A percentile compares a stretch with the other conserved stretches of the same genome.
Evolutionary conservation across 768 basidiomycete genomes (phyloP).

Genomic region (Tubosaeta brunneosetosa): DNA sequence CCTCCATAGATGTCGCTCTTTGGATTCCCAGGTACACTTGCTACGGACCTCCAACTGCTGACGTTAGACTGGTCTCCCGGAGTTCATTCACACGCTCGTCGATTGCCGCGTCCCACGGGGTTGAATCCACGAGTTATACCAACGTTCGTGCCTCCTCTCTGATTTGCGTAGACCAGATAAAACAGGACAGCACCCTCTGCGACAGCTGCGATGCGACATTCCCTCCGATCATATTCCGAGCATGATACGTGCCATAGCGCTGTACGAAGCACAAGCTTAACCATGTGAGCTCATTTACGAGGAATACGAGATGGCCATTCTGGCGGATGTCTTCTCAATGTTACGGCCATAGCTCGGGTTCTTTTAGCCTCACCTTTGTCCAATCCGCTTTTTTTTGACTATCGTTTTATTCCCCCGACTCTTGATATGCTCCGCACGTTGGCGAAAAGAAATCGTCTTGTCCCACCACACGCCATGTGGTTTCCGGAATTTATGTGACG

Average conservation of each 20-base stretch:
- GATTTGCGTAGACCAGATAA: neutral
- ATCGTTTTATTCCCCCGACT: neutral
- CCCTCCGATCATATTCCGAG: too few relatives aligned
- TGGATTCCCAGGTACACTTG: neutral
- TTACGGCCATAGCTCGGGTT: slow-evolving; percentile 10
- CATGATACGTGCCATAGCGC: slow-evolving; percentile 2
- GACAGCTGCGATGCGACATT: slow-evolving; percentile 4
- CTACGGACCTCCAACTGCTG: neutral
- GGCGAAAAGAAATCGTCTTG: neutral
- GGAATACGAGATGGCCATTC: too few relatives aligned
- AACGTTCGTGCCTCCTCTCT: slow-evolving; percentile 5
- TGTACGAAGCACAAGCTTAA: slow-evolving; percentile 15
- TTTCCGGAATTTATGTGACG: neutral
- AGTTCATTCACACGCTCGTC: neutral
- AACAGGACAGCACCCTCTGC: slow-evolving; percentile 14
- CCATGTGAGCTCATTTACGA: neutral
- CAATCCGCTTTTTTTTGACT: neutral
- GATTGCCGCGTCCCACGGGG: neutral
- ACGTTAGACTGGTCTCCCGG: neutral
- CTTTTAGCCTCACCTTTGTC: neutral
- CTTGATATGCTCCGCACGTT: neutral
- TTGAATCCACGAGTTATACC: slow-evolving; percentile 3
- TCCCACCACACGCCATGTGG: neutral
- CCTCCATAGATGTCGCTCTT: neutral
- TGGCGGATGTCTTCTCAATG: slow-evolving; percentile 21